Evolutionary conservation across 2,329 filamentous ascomycete genomes (phyloP).

Genomic region (Tympanopsis confertula): DNA sequence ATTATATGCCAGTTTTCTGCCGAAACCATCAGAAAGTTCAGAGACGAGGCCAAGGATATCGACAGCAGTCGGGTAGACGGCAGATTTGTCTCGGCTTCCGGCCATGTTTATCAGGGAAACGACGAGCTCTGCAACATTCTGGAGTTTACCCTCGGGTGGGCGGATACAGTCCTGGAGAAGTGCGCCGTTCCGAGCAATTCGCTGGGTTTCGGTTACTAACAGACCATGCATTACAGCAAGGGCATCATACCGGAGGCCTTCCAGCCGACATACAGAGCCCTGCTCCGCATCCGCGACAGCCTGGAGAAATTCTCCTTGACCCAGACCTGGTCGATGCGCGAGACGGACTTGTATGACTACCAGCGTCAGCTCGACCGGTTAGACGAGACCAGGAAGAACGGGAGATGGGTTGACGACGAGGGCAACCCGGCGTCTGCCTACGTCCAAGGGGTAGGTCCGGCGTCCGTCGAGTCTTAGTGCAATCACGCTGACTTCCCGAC

Average conservation of each 20-base stretch:
- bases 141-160: slow-evolving; percentile 66
- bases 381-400: slow-evolving; percentile 73
- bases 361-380: slow-evolving; percentile 84
- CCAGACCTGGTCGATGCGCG: slow-evolving; percentile 90
- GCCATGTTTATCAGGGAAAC: slow-evolving; percentile 49
- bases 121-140: slow-evolving; percentile 62
- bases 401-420: slow-evolving; percentile 76
- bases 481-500: too few relatives aligned
- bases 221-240: slow-evolving; percentile 40
- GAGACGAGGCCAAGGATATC: slow-evolving; percentile 69
- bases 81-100: slow-evolving; percentile 59
- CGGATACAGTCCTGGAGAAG: slow-evolving; percentile 71
- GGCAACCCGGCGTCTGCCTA: slow-evolving; percentile 79
- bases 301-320: slow-evolving; percentile 87
- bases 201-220: slow-evolving; percentile 1
- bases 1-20: slow-evolving; percentile 55
- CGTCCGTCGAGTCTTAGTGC: too few relatives aligned
- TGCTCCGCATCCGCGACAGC: slow-evolving; percentile 76
- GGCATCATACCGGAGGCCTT: slow-evolving; percentile 77
- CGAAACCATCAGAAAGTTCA: slow-evolving; percentile 71
- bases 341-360: slow-evolving; percentile 90
- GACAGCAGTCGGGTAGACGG: slow-evolving; percentile 59
- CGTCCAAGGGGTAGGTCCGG: slow-evolving; percentile 65
- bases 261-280: slow-evolving; percentile 62
- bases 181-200: slow-evolving; percentile 24